phyloP scores from a whole-genome alignment of 1,284 basidiomycete species.

The Prillingera fragicola region DNA sequence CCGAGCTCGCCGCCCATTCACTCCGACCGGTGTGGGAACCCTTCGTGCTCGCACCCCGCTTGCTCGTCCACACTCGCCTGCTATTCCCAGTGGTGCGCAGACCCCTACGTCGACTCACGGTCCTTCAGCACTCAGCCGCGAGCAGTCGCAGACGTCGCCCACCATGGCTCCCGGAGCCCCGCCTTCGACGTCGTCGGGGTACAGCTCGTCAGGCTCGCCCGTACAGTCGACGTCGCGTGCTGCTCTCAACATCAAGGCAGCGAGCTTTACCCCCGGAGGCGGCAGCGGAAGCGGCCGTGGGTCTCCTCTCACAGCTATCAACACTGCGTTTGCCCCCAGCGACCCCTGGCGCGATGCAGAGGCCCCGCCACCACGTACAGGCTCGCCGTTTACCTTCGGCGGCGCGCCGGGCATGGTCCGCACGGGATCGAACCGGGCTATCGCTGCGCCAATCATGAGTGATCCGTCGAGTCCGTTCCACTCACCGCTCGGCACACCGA shows the following conservation, averaged over 20 bases:
- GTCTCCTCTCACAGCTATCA: conserved; percentile 48
- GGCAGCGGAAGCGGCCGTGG: conserved; percentile 60
- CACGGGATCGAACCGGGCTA: conserved; percentile 74
- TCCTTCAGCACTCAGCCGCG: neutral
- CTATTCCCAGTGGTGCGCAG: conserved; percentile 13
- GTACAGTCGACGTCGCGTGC: conserved; percentile 54
- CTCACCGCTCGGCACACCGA: conserved; percentile 41
- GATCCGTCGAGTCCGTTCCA: conserved; percentile 59
- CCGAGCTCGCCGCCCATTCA: conserved; percentile 43
- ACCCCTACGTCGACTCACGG: conserved; percentile 36
- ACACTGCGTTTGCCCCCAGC: conserved; percentile 53
- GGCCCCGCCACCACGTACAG: conserved; percentile 28
- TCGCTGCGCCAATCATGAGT: conserved; percentile 76
- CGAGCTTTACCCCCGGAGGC: conserved; percentile 59
- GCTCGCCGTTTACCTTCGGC: conserved; percentile 47
- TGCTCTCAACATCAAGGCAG: conserved; percentile 60
- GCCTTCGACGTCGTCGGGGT: conserved; percentile 59
- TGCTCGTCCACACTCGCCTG: conserved; percentile 39
- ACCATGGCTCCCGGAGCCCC: conserved; percentile 47
- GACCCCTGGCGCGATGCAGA: conserved; percentile 41
- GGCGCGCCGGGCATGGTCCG: conserved; percentile 51
- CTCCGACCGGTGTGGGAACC: conserved; percentile 44
- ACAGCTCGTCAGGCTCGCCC: conserved; percentile 52
- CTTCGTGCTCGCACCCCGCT: conserved; percentile 43
- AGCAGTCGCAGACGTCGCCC: neutral